Conservation (phyloP, 164 flowering plant genomes). For the Tinospora cordifolia region DNA sequence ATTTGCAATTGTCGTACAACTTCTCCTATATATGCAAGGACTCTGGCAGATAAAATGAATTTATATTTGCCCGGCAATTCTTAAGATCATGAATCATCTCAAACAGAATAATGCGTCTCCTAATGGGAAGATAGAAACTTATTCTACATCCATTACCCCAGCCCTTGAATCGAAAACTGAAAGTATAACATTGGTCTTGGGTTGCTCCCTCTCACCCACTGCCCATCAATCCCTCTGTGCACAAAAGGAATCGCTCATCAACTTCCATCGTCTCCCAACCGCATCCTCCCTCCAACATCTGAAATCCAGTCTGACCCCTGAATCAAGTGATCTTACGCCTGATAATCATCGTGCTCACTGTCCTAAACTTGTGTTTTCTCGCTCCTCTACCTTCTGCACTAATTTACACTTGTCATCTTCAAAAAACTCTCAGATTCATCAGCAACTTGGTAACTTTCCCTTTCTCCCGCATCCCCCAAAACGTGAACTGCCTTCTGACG, state of each 20-base stretch:
- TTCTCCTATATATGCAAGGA: neutral
- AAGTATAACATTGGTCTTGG: slow-evolving; percentile 13
- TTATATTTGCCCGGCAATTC: slow-evolving; percentile 8
- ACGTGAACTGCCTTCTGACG: slow-evolving; percentile 25
- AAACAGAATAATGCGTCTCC: slow-evolving; percentile 26
- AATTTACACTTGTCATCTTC: slow-evolving; percentile 52
- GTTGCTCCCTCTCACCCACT: slow-evolving; percentile 19
- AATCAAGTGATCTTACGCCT: slow-evolving; percentile 20
- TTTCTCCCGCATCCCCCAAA: slow-evolving; percentile 53
- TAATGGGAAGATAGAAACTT: slow-evolving; percentile 22
- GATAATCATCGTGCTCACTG: slow-evolving; percentile 22
- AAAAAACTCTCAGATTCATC: slow-evolving; percentile 34
- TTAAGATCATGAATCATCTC: slow-evolving; percentile 27
- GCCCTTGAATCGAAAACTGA: slow-evolving; percentile 23
- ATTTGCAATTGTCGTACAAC: slow-evolving; percentile 2
- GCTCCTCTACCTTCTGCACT: slow-evolving; percentile 58
- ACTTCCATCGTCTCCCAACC: slow-evolving; percentile 14
- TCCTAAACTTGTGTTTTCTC: slow-evolving; percentile 27
- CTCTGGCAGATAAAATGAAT: slow-evolving; percentile 8
- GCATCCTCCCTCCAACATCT: slow-evolving; percentile 13
- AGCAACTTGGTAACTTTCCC: slow-evolving; percentile 48
- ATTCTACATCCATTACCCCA: slow-evolving; percentile 21
- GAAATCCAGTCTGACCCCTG: slow-evolving; percentile 12
- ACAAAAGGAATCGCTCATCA: slow-evolving; percentile 12
- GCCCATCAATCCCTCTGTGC: slow-evolving; percentile 16